Base-by-base conservation (phyloP, 768 basidiomycete genomes). In the Scleroderma citrinum region DNA sequence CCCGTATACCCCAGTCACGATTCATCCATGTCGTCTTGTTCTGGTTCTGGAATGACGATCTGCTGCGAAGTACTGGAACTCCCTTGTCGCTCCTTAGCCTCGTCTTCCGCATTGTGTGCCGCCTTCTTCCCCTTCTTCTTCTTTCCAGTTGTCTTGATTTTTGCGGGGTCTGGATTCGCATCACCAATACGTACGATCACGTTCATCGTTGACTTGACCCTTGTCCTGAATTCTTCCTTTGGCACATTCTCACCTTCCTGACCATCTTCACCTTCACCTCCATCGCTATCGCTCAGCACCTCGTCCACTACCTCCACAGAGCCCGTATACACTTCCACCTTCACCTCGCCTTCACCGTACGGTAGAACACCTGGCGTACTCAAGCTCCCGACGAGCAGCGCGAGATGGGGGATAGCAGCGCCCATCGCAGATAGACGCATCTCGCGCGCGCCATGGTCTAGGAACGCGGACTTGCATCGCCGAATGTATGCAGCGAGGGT, bases 361-460 rank as follows among this genome's bases (percentile, higher is more conserved):
- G 89, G 87, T 11, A 94, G 73, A 42, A 85, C 81, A 3, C 76
- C 72, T 0, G 89, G 87, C 5, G 43, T 44, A 32, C 29, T 44
- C 24, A 93, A 72, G 19, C 88, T 83, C 5, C 83, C 76, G 12
- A 77, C 69, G 13, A 95, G 73, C 41, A 81, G 80, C 24, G 86
- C 67, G 20, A 91, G 78, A 57, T 83, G 83, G 3, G 92, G 90
- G 49, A 94, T 92, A 2, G 92, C 90, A 5, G 92, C 92, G 21
- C 90, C 92, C 82, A 93, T 85, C 6, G 88, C 92, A 51, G 77
- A 81, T 38, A 94, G 66, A 63, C 83, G 79, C 29, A 94, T 65
- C 5, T 78, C 81, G 54, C 85, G 85, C 59, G 87, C 89, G 82
- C 86, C 89, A 54, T 91, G 82, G 38, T 82, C 77, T 39, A 89